A percentile compares a stretch with the other conserved stretches of the same genome.
Evolutionary conservation across 371 early-diverging fungal genomes (phyloP).

Genomic region (Parasitella parasitica): DNA sequence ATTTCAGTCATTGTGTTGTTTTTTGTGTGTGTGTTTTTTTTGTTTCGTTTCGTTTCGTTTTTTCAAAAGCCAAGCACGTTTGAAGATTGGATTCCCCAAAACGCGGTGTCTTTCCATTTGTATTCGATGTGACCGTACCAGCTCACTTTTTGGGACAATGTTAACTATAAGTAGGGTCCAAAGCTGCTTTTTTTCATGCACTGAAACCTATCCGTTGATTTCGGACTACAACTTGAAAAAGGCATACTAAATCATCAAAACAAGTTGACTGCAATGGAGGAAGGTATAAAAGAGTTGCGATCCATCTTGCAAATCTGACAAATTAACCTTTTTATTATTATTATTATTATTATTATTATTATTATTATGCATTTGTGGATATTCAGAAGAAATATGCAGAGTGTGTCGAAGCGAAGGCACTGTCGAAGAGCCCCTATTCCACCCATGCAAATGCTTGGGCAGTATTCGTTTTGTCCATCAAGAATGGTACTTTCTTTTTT

Average conservation of each 20-base stretch:
- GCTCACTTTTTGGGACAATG: too few species aligned
- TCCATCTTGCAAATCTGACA: neutral
- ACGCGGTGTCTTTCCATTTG: too few species aligned
- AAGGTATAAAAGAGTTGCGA: neutral
- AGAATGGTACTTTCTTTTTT: constrained; percentile 75
- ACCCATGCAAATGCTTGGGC: constrained; percentile 93
- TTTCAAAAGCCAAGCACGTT: neutral
- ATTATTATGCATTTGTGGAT: neutral
- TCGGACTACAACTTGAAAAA: too few species aligned
- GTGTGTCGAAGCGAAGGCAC: constrained; percentile 85
- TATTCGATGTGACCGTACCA: too few species aligned
- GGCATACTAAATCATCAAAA: neutral
- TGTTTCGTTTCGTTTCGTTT: neutral
- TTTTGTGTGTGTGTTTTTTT: too few species aligned
- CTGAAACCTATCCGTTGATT: too few species aligned
- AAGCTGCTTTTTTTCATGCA: too few species aligned
- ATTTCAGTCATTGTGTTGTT: constrained; percentile 21
- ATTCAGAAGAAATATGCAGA: constrained; percentile 72
- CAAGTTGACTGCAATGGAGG: neutral
- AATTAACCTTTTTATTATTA: neutral
- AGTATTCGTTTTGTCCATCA: constrained; percentile 91
- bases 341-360: too few species aligned
- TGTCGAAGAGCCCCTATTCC: constrained; percentile 76
- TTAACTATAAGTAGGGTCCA: too few species aligned
- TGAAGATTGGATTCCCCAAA: too few species aligned